Base-by-base conservation (phyloP, 2,329 filamentous ascomycete species). In the Penicillium sp. region DNA sequence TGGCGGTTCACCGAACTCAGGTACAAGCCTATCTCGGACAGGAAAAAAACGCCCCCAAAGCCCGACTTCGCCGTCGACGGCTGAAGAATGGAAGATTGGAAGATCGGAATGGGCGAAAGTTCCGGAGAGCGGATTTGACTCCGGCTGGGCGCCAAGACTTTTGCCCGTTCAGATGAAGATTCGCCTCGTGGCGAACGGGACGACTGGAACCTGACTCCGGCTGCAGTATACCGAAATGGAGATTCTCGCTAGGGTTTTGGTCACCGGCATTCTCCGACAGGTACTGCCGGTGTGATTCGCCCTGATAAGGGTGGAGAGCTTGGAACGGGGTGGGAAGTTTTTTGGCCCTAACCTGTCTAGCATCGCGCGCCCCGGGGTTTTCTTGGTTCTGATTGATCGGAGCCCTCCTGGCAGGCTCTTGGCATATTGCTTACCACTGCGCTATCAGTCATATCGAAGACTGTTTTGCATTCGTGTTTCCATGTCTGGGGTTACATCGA, bases 401-500 rank as follows among this genome's bases (percentile, higher is more conserved):
- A 22, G 31, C 26, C n/a, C 16, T 16, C 14, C 26, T 47, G 26
- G 27, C 14, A 33, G 13, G 5, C 22, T 37, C 48, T 50, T 50
- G 48, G 48, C 48, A 31, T 24, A 24, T 39, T 42, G 35, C 27
- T 47, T 47, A 47, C 45, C n/a, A 29, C 27, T n/a, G 45, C 26
- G 8, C 29, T 50, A 27, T 42, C 33, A 50, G 24, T 16, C 11
- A 46, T 45, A 7, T 42, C 43, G 42, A 29, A 24, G 11, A 47
- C 22, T 54, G 45, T 55, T 54, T 42, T 53, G 52, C 45, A 54
- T 61, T 51, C 56, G 58, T 55, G 47, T 31, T 54, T 43, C 13
- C 52, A 51, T 49, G 56, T 59, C 61, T 62, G 66, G 65, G 69
- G 69, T 72, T 71, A 68, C 69, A 69, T 69, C 56, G 64, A 65